A percentile compares a stretch with the other conserved stretches of the same genome.
Evolutionary conservation across 768 basidiomycete species (phyloP).

Genomic region (Tylopilus vinaceipallidus): DNA sequence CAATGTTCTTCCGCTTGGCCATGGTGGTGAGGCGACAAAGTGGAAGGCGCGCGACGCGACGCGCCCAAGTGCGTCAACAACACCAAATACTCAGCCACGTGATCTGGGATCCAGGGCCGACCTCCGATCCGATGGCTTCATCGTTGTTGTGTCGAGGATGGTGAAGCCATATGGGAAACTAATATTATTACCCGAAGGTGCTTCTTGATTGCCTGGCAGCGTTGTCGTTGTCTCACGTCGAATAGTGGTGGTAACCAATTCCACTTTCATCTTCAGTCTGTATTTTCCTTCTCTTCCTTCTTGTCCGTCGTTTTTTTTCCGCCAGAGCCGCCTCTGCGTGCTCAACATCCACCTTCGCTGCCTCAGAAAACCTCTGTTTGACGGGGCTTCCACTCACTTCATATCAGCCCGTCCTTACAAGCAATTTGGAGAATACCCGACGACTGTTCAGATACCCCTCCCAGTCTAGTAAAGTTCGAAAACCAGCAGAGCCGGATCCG

Average conservation of each 20-base stretch:
- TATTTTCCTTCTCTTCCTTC: not conserved
- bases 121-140: not conserved
- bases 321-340: slow-evolving; percentile 8
- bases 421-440: slow-evolving; percentile 2
- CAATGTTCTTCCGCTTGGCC: slow-evolving; percentile 52
- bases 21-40: slow-evolving; percentile 33
- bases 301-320: slow-evolving; percentile 1
- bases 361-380: slow-evolving; percentile 17
- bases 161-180: not conserved
- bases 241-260: slow-evolving; percentile 21
- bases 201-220: not conserved
- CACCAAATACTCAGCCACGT: slow-evolving; percentile 22
- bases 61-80: slow-evolving; percentile 14
- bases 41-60: slow-evolving; percentile 30
- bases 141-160: not conserved
- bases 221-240: slow-evolving; percentile 16
- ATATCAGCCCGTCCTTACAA: slow-evolving; percentile 12
- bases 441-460: slow-evolving; percentile 28
- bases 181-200: slow-evolving; percentile 8
- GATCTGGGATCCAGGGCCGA: not conserved
- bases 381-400: slow-evolving; percentile 33
- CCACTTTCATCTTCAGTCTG: not conserved
- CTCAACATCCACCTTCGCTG: slow-evolving; percentile 18
- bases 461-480: slow-evolving; percentile 34
- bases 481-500: slow-evolving; percentile 47